Base-by-base conservation (phyloP, 768 basidiomycete genomes). In the Suillus ampliporus region DNA sequence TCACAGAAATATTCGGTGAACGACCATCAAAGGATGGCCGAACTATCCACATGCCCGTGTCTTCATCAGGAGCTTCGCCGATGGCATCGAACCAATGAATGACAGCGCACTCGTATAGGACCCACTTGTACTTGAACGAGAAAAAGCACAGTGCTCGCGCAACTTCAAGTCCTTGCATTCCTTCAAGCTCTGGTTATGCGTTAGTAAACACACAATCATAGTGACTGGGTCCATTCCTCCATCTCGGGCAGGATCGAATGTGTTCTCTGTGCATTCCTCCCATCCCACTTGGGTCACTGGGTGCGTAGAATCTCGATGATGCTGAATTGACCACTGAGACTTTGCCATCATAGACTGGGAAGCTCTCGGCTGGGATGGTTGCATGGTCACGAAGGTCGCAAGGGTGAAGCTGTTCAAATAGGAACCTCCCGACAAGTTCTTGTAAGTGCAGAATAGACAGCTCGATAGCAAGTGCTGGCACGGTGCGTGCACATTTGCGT, bases 31-130 rank as follows among this genome's bases (percentile, higher is more conserved):
- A 63, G 40, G 66, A 65, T 0, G 53, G 61, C 21, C 38, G 56
- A 9, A 65, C 64, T 26, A 65, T 46, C 64, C 64, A 65, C 63
- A 65, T 64, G 23, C 64, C 64, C 4, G 46, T 63, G n/a, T 47
- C 35, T 58, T 57, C 53, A 48, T 62, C 61, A 11, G 50, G 60
- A 14, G 10, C 10, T 23, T 62, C 43, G 5, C 56, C 47, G 10
- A 62, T 53, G 9, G 11, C 8, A 14, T 41, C 19, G 21, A 57
- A 65, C 61, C 62, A 65, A 21, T 38, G 46, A 7, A 65, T 34
- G 1, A 63, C 11, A 14, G 61, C 47, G 23, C 64, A 65, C 7
- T 54, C 28, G 21, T 64, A 65, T 23, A 10, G 2, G 9, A 28
- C 40, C 11, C 23, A 15, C 35, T 41, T n/a, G 54, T 47, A 43